Evolutionary conservation across 371 early-diverging fungal genomes (phyloP).

Genomic region (Conidiobolus incongruus): DNA sequence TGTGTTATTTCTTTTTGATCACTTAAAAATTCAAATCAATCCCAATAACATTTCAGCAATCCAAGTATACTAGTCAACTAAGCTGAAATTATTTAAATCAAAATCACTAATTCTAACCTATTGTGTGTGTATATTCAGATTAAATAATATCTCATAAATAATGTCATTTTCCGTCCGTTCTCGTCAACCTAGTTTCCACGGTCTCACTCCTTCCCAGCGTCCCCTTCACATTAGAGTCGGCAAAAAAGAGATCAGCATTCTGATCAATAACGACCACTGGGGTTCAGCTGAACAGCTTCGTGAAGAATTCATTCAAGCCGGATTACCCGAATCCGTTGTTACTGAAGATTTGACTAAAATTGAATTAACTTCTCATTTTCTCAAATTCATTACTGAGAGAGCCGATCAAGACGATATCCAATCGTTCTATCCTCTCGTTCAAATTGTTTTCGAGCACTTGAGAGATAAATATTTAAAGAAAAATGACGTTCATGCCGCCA

Average conservation of each 20-base stretch:
- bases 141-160: no score
- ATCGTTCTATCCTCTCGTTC: slow-evolving; percentile 38
- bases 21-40: no score
- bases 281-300: slow-evolving; percentile 70
- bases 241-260: slow-evolving; percentile 54
- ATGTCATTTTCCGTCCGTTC: neutral
- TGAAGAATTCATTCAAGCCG: slow-evolving; percentile 35
- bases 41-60: no score
- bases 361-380: slow-evolving; percentile 49
- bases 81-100: no score
- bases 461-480: slow-evolving; percentile 43
- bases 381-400: slow-evolving; percentile 36
- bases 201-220: slow-evolving; percentile 16
- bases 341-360: slow-evolving; percentile 34
- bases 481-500: slow-evolving; percentile 70
- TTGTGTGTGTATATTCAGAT: no score
- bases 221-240: slow-evolving; percentile 63
- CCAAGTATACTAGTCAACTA: no score
- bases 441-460: slow-evolving; percentile 56
- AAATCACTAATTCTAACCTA: no score
- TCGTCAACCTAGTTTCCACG: neutral
- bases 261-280: slow-evolving; percentile 70
- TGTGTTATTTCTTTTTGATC: no score
- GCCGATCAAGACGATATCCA: slow-evolving; percentile 21
- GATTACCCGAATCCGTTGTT: slow-evolving; percentile 13